These are phyloP conservation scores for Coemansia sp. DNA, from an alignment of 192 early-diverging fungal genomes.

Conservation along the genomic window DNA sequence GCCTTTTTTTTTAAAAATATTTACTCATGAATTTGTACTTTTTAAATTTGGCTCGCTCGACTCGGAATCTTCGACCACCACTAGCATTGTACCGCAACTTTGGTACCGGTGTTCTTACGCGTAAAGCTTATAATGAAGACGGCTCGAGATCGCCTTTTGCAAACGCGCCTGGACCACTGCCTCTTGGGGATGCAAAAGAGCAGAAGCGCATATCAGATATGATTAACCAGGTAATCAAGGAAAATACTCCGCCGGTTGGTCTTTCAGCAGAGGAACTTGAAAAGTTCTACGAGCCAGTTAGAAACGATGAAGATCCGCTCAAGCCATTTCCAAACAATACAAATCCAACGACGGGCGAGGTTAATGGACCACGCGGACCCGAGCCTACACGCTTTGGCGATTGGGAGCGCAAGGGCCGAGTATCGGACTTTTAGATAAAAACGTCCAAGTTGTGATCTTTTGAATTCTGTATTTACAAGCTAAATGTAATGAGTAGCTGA, in stretches of 20 bases:
- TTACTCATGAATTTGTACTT: no score
- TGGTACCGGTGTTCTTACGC: not conserved
- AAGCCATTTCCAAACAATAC: conserved; percentile 60
- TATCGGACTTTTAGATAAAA: conserved; percentile 61
- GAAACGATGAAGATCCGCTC: conserved; percentile 48
- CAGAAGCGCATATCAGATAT: conserved; percentile 62
- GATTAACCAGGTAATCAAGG: conserved; percentile 47
- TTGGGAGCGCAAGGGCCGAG: conserved; percentile 78
- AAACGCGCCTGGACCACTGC: conserved; percentile 57
- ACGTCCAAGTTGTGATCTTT: no score
- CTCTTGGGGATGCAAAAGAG: conserved; percentile 59
- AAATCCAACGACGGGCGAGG: conserved; percentile 70
- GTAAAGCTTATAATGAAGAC: not conserved
- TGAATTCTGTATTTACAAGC: no score
- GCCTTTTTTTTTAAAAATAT: not conserved
- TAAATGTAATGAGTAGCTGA: no score
- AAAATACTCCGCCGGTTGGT: conserved; percentile 36
- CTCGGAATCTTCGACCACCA: no score
- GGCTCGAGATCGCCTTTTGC: conserved; percentile 26
- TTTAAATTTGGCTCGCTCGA: no score
- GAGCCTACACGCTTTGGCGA: conserved; percentile 82
- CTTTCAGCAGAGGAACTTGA: conserved; percentile 44
- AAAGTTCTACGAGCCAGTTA: conserved; percentile 41
- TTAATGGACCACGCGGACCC: conserved; percentile 70
- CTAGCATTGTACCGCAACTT: not conserved